These are phyloP conservation scores for Canna indica DNA, from an alignment of 176 grass and related monocot species.

Conservation along the genomic window DNA sequence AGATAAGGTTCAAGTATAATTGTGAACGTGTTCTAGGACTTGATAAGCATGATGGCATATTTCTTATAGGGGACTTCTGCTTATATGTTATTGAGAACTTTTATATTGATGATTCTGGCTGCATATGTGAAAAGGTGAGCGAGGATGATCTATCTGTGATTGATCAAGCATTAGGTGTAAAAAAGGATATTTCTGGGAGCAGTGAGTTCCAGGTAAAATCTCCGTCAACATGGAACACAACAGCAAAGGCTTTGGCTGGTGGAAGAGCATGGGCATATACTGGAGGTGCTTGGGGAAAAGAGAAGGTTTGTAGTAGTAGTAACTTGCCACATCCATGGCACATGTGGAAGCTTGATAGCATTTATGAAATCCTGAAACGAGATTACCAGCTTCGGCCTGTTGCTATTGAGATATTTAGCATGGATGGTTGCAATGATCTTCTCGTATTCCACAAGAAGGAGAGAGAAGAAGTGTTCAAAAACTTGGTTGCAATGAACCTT, in stretches of 20 bases:
- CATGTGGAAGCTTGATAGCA: conserved; percentile 99
- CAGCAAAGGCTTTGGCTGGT: conserved; percentile 49
- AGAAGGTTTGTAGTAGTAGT: conserved; percentile 71
- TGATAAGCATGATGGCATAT: conserved; percentile 95
- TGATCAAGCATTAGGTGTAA: conserved; percentile 97
- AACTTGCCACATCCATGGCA: conserved; percentile 93
- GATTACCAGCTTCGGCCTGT: conserved; percentile 97
- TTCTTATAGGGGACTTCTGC: conserved; percentile 90
- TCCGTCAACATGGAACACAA: conserved; percentile 40
- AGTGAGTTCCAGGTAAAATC: conserved; percentile 78
- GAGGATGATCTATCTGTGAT: conserved; percentile 95
- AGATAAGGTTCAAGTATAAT: conserved; percentile 88
- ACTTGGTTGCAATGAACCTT: conserved; percentile 88
- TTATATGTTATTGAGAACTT: conserved; percentile 99
- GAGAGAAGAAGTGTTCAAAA: conserved; percentile 95
- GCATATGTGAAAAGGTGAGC: conserved; percentile 83
- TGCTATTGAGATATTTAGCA: conserved; percentile 98
- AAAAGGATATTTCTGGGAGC: conserved; percentile 66
- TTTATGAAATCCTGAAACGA: conserved; percentile 92
- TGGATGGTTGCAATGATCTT: conserved; percentile 98
- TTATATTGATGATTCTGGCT: conserved; percentile 82
- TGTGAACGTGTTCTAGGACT: conserved; percentile 93
- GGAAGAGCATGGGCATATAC: conserved; percentile 96
- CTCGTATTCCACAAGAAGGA: conserved; percentile 99
- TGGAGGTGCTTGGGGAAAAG: conserved; percentile 98